Evolutionary conservation across 2,329 filamentous ascomycete genomes (phyloP), one percentile per base, ranked within the genome.

Genomic region (Cladophialophora chaetospira): DNA sequence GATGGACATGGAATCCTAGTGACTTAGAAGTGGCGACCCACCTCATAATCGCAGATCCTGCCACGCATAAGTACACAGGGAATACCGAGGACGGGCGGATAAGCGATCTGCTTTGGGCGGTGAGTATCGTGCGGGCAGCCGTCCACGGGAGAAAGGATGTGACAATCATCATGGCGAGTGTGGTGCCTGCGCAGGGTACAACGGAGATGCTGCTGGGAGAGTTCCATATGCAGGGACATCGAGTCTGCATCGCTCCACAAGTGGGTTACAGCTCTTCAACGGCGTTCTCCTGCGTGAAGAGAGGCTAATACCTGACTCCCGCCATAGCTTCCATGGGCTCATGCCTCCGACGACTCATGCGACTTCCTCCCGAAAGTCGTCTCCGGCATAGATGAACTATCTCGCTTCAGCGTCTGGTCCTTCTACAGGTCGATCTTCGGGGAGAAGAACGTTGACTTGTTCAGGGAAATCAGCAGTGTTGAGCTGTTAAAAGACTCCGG

Each of bases 161-260:
- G 17, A 44, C 42, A 8, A 44, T 44, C n/a, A 44, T 44, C 42
- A 25, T 44, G 42, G 42, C 42, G 23, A 44, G 42, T 23, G 21
- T 28, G 21, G 42, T 44, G 21, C 42, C 23, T 3, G 23, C 5
- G 2, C 19, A 6, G 25, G 42, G 42, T 23, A 9, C 5, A 11
- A 44, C 42, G 9, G 26, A 15, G 21, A 28, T 10, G 42, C 23
- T 44, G 8, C 11, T 44, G 2, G 21, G 25, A 13, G n/a, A 28
- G n/a, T 44, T 44, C n/a, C 42, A 44, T 17, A 23, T 23, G 19
- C n/a, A 11, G 13, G 42, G 42, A 44, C 42, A 44, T 28, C 21
- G 23, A 28, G 8, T 44, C 23, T 19, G 42, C n/a, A 23, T 44
- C 15, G 42, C 42, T 13, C 23, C 42, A 26, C 42, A 44, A 23